These are phyloP conservation scores for Chaetomium tenue DNA, from an alignment of 495 filamentous ascomycete species.

Conservation along the genomic window DNA sequence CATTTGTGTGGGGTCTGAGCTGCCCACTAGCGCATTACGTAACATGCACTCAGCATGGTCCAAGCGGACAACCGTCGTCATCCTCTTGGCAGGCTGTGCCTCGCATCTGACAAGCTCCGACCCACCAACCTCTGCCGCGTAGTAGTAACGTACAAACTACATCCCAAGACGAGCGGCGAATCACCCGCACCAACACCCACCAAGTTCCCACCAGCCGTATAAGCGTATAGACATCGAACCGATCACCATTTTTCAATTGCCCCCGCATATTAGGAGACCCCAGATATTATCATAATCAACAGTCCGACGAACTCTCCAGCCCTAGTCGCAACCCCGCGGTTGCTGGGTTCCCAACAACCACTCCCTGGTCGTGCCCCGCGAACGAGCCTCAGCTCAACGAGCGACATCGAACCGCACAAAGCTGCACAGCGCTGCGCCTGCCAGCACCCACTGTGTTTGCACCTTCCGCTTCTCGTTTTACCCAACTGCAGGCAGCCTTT, in stretches of 20 bases:
- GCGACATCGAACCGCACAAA: background rate
- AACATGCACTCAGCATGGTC: background rate
- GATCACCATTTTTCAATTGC: background rate
- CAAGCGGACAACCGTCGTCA: slow-evolving; percentile 16
- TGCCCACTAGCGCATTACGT: slow-evolving; percentile 11
- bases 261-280: background rate
- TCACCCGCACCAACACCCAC: background rate
- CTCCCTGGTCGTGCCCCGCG: background rate
- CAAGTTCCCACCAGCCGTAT: background rate
- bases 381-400: background rate
- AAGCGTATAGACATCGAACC: background rate
- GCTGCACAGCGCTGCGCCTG: background rate
- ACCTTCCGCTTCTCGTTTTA: background rate
- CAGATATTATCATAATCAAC: background rate
- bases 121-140: slow-evolving; percentile 14
- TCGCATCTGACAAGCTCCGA: slow-evolving; percentile 13
- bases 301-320: background rate
- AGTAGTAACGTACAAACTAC: background rate
- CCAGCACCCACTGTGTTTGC: background rate
- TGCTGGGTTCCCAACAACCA: background rate
- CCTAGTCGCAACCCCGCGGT: slow-evolving; percentile 14
- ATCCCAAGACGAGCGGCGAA: slow-evolving; percentile 6
- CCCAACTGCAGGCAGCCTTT: background rate
- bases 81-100: slow-evolving; percentile 18
- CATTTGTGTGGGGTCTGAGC: background rate